Percentiles rank a stretch among this genome's conserved stretches.
These are phyloP conservation scores for Dentipellis fragilis DNA, from an alignment of 768 basidiomycete species.

Conservation along the genomic window DNA sequence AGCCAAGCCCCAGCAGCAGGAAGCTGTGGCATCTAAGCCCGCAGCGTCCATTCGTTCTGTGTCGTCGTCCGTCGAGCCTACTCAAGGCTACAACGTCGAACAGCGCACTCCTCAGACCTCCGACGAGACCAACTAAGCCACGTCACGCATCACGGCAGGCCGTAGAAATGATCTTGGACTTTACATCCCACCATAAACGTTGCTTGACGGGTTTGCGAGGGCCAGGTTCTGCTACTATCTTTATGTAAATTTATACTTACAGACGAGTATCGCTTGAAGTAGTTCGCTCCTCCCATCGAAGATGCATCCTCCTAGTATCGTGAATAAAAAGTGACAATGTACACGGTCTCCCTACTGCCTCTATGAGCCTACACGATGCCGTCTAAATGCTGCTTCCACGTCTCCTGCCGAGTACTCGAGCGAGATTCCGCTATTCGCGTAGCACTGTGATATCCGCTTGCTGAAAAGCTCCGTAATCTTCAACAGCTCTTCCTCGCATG, in stretches of 20 bases:
- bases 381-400: constrained; percentile 70
- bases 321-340: not conserved
- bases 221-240: no score
- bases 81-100: not conserved
- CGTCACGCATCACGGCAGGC: not conserved
- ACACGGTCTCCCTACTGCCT: not conserved
- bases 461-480: constrained; percentile 61
- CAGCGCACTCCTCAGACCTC: not conserved
- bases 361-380: constrained; percentile 35
- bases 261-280: no score
- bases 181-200: no score
- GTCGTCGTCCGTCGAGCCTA: not conserved
- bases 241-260: no score
- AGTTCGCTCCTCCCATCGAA: no score
- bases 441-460: constrained; percentile 68
- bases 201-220: no score
- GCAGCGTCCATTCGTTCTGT: not conserved
- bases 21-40: not conserved
- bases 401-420: constrained; percentile 71
- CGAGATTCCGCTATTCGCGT: constrained; percentile 58
- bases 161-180: no score
- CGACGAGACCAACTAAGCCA: not conserved
- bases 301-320: no score
- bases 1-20: not conserved
- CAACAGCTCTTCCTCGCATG: constrained; percentile 78